Conservation (phyloP, 164 flowering plant species). For the Cinnamomum micranthum region DNA sequence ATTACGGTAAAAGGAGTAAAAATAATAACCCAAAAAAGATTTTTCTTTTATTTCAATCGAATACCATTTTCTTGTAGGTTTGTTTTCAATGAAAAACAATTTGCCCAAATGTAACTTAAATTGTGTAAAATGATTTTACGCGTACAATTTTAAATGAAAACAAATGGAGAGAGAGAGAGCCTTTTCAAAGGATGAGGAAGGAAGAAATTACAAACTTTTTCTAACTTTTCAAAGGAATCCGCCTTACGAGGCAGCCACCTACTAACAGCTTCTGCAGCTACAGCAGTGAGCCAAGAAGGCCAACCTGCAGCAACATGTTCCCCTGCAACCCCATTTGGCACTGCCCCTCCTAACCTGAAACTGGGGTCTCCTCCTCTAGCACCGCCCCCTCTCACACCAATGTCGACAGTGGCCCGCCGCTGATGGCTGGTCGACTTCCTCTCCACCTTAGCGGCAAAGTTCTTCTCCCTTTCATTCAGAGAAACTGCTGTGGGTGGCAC, state of each 20-base stretch:
- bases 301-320: conserved; percentile 97
- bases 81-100: no score
- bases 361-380: not conserved
- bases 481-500: not conserved
- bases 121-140: no score
- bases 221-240: conserved; percentile 90
- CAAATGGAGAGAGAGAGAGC: no score
- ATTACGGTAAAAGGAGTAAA: no score
- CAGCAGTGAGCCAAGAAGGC: conserved; percentile 94
- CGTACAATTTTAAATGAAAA: no score
- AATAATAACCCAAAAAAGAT: no score
- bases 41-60: no score
- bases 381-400: not conserved
- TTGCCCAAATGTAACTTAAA: no score
- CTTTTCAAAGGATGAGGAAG: not conserved
- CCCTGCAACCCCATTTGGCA: conserved; percentile 67
- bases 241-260: conserved; percentile 95
- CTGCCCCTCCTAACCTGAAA: not conserved
- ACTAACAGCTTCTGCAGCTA: conserved; percentile 89
- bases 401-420: not conserved
- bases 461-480: not conserved
- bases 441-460: not conserved
- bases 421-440: not conserved
- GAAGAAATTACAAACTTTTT: conserved; percentile 51
- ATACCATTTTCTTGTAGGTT: no score